These are phyloP conservation scores for Botrytis deweyae DNA, from an alignment of 2,329 filamentous ascomycete species.

Conservation along the genomic window DNA sequence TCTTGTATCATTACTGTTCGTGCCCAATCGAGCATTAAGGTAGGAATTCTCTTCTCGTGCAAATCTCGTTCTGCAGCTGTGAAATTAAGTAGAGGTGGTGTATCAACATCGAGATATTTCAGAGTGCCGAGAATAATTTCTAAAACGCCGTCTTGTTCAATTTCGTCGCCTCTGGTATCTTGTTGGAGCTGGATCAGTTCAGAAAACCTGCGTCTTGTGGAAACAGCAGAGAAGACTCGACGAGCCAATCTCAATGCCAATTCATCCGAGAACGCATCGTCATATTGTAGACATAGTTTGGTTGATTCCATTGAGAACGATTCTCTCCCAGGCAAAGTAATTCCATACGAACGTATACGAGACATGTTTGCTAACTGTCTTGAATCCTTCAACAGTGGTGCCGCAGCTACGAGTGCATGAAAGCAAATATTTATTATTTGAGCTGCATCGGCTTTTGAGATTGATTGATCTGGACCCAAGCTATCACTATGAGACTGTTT, in stretches of 20 bases:
- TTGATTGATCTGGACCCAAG: conserved; percentile 18
- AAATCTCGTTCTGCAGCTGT: conserved; percentile 51
- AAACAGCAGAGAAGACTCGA: conserved; percentile 57
- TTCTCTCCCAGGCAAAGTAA: conserved; percentile 48
- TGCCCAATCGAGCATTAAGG: conserved; percentile 67
- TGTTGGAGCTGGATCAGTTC: conserved; percentile 36
- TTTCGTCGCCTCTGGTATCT: conserved; percentile 30
- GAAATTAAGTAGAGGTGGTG: conserved; percentile 46
- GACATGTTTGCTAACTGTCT: conserved; percentile 56
- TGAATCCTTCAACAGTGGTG: conserved; percentile 44
- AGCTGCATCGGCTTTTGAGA: conserved; percentile 37
- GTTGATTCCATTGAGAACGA: conserved; percentile 48
- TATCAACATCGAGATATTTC: conserved; percentile 44
- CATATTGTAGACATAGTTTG: conserved; percentile 57
- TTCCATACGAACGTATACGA: conserved; percentile 49
- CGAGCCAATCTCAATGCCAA: conserved; percentile 58
- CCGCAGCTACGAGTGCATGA: conserved; percentile 60
- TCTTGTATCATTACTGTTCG: conserved; percentile 72
- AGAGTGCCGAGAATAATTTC: conserved; percentile 41
- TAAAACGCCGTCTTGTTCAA: conserved; percentile 30
- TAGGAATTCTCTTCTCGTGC: conserved; percentile 58
- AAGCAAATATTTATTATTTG: conserved; percentile 53
- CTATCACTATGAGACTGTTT: conserved; percentile 26
- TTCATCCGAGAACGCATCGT: conserved; percentile 63
- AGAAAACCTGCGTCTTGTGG: conserved; percentile 36